Conservation (phyloP, 306 rosid genomes). For the Prunus mongolica region DNA sequence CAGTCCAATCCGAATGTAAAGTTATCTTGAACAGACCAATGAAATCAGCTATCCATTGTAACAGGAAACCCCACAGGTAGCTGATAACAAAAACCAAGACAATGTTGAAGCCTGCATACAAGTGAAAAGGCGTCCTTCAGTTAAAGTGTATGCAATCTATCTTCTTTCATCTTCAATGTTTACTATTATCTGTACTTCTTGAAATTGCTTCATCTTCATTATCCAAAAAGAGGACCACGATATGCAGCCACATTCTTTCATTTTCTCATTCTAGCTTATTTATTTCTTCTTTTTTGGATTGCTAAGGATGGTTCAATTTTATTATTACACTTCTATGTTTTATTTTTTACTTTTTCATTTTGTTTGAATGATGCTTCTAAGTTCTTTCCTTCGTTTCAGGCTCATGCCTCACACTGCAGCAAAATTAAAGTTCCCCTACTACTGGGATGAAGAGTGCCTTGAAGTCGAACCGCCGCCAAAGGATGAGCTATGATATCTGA, state of each 20-base stretch:
- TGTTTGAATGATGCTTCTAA: too few relatives aligned
- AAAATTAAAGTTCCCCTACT: constrained; percentile 64
- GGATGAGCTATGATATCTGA: constrained; percentile 38
- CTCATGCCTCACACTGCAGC: constrained; percentile 85
- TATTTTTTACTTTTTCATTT: not conserved
- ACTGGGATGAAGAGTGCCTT: constrained; percentile 74
- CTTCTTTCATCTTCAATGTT: too few relatives aligned
- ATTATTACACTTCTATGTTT: too few relatives aligned
- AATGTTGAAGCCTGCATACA: constrained; percentile 77
- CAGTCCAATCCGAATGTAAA: constrained; percentile 61
- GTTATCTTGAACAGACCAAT: constrained; percentile 82
- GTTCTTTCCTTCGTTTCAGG: constrained; percentile 31
- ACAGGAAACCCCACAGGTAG: constrained; percentile 64
- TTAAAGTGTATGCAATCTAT: too few relatives aligned
- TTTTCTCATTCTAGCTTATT: too few relatives aligned
- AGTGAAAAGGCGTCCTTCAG: constrained; percentile 68
- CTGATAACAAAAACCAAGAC: constrained; percentile 73
- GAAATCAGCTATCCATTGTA: constrained; percentile 62
- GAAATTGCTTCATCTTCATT: too few relatives aligned
- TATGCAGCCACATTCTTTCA: too few relatives aligned
- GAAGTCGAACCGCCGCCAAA: constrained; percentile 31
- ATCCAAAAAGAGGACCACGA: too few relatives aligned
- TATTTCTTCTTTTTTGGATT: too few relatives aligned
- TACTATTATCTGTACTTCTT: too few relatives aligned
- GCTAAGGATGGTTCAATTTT: too few relatives aligned